A percentile compares a stretch with the other conserved stretches of the same genome.
Conservation (phyloP, 805 yeast species). For the Tetrapisispora pingtungensis region DNA sequence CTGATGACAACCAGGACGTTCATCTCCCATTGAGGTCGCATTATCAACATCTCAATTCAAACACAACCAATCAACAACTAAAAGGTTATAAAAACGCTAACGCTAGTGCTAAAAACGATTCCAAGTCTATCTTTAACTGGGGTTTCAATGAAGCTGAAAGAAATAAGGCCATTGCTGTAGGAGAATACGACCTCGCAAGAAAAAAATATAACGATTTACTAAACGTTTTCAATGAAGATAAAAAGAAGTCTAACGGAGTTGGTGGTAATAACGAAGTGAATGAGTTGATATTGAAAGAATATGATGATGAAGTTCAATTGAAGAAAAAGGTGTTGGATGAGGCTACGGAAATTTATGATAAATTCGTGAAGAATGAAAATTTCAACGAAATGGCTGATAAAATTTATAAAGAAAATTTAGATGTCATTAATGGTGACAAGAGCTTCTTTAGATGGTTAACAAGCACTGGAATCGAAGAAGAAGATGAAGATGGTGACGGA, state of each 20-base stretch:
- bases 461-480: constrained; percentile 7
- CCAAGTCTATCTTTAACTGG: constrained; percentile 20
- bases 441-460: constrained; percentile 17
- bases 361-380: constrained; percentile 12
- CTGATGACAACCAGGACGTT: neutral
- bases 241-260: constrained; percentile 9
- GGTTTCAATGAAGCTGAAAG: constrained; percentile 24
- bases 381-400: constrained; percentile 22
- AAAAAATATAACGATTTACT: constrained; percentile 17
- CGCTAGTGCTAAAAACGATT: neutral
- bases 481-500: constrained; percentile 1
- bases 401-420: constrained; percentile 7
- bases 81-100: neutral
- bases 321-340: constrained; percentile 15
- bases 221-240: constrained; percentile 13
- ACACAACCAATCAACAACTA: neutral
- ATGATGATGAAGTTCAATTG: neutral
- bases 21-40: constrained; percentile 1
- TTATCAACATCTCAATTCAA: neutral
- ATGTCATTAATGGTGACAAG: constrained; percentile 1
- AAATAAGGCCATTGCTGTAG: constrained; percentile 23
- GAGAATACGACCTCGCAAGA: constrained; percentile 22
- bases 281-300: constrained; percentile 2
- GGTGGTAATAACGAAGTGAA: constrained; percentile 11
- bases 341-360: constrained; percentile 15